These are phyloP conservation scores for Sutorius australiensis DNA, from an alignment of 768 basidiomycete species.

Conservation along the genomic window DNA sequence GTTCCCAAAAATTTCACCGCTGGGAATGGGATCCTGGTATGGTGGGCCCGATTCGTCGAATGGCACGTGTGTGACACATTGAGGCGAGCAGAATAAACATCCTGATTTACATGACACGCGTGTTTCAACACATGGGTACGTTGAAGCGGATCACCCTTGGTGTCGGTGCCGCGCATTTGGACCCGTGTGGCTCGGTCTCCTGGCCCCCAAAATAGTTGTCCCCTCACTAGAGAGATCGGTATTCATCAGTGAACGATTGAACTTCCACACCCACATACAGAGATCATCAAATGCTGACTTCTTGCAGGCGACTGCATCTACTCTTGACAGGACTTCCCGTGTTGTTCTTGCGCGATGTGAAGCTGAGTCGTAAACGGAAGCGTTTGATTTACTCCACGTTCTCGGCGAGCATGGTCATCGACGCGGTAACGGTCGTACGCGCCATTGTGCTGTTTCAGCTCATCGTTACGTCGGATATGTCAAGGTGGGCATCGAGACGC, in stretches of 20 bases:
- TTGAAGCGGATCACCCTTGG: neutral
- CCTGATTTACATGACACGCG: neutral
- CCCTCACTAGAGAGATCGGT: neutral
- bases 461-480: neutral
- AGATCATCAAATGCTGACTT: neutral
- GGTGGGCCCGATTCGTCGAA: neutral
- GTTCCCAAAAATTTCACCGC: neutral
- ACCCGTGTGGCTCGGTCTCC: neutral
- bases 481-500: conserved; percentile 2
- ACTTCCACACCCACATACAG: neutral
- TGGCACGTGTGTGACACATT: neutral
- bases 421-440: neutral
- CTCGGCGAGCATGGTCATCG: neutral
- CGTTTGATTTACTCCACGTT: neutral
- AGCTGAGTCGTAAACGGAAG: neutral
- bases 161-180: neutral
- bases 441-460: neutral
- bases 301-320: neutral
- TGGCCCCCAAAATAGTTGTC: neutral
- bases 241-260: neutral
- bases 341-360: conserved; percentile 2
- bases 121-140: neutral
- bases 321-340: conserved; percentile 1
- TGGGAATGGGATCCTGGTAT: conserved; percentile 1
- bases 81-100: neutral